Percentiles rank a stretch among this genome's conserved stretches.
phyloP scores from a whole-genome alignment of 225 moss, liverwort and hornwort species.

The Sphagnum tenellum region DNA sequence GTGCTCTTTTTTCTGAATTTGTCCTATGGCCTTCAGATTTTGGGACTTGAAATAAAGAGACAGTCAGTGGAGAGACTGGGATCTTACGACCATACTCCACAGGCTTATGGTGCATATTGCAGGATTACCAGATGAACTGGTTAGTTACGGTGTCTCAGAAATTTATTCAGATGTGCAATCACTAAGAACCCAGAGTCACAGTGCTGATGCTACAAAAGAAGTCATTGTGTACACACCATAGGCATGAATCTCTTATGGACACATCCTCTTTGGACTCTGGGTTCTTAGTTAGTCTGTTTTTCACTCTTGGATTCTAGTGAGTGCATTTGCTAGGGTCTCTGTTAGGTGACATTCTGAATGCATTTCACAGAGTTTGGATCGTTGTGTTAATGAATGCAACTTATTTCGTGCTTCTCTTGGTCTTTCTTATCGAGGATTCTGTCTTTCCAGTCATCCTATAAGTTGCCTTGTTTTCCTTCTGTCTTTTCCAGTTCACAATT shows the following conservation, averaged over 20 bases:
- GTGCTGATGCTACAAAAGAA: slow-evolving; percentile 6
- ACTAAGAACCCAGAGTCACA: slow-evolving; percentile 21
- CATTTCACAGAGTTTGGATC: no score
- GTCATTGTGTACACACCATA: neutral
- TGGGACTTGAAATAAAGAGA: neutral
- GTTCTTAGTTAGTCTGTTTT: slow-evolving; percentile 7
- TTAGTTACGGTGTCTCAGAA: slow-evolving; percentile 4
- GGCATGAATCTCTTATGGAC: slow-evolving; percentile 11
- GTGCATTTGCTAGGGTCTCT: neutral
- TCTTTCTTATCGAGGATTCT: no score
- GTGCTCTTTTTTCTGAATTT: slow-evolving; percentile 26
- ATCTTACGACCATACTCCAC: no score
- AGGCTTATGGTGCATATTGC: no score
- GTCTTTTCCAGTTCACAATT: no score
- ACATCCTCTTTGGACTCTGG: slow-evolving; percentile 13
- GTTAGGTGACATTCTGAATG: no score
- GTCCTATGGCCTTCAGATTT: slow-evolving; percentile 23
- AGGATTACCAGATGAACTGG: neutral
- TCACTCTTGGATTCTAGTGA: neutral
- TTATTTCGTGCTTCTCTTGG: no score
- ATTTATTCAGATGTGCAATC: slow-evolving; percentile 8
- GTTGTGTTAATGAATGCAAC: no score
- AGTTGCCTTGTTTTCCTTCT: no score
- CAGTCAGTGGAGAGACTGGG: no score
- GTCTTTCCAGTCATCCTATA: no score